Percentiles rank a stretch among this genome's conserved stretches.
These are phyloP conservation scores for Cladosporium cucumerinum DNA, from an alignment of 2,329 filamentous ascomycete genomes.

Conservation along the genomic window DNA sequence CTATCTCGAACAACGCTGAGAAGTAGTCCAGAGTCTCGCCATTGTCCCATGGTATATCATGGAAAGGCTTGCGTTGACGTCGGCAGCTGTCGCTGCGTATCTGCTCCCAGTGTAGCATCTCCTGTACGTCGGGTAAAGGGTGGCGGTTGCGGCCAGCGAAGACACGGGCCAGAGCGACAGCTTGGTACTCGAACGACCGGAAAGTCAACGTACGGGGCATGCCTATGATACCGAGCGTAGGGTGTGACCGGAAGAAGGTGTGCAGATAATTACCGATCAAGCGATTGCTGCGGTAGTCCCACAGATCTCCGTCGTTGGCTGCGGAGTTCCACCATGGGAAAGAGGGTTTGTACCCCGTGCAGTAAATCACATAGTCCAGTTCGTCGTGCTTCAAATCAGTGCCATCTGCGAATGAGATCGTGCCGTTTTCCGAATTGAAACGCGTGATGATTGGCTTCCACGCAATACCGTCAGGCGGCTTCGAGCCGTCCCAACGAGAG, in stretches of 20 bases:
- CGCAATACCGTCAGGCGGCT: conserved; percentile 46
- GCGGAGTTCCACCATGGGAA: conserved; percentile 50
- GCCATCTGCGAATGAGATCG: conserved; percentile 31
- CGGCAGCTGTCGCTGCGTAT: conserved; percentile 35
- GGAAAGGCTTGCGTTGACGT: conserved; percentile 45
- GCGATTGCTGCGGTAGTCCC: conserved; percentile 48
- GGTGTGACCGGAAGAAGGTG: conserved; percentile 50
- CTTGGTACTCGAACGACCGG: conserved; percentile 56
- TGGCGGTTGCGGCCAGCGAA: conserved; percentile 43
- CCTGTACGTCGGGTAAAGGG: conserved; percentile 41
- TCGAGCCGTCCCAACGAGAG: conserved; percentile 51
- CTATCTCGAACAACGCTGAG: conserved; percentile 45
- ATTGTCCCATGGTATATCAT: conserved; percentile 52
- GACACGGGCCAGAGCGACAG: conserved; percentile 50
- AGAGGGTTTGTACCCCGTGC: conserved; percentile 39
- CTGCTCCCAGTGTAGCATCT: conserved; percentile 49
- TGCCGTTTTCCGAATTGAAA: conserved; percentile 32
- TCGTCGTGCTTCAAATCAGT: conserved; percentile 21
- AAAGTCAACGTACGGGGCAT: conserved; percentile 53
- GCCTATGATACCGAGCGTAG: conserved; percentile 51
- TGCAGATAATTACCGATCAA: conserved; percentile 50
- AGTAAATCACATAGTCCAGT: conserved; percentile 33
- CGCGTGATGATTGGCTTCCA: conserved; percentile 55
- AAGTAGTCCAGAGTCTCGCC: conserved; percentile 52
- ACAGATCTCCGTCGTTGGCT: conserved; percentile 46